Evolutionary conservation across 331 rosid species (phyloP).

Genomic region (Telfairia occidentalis): DNA sequence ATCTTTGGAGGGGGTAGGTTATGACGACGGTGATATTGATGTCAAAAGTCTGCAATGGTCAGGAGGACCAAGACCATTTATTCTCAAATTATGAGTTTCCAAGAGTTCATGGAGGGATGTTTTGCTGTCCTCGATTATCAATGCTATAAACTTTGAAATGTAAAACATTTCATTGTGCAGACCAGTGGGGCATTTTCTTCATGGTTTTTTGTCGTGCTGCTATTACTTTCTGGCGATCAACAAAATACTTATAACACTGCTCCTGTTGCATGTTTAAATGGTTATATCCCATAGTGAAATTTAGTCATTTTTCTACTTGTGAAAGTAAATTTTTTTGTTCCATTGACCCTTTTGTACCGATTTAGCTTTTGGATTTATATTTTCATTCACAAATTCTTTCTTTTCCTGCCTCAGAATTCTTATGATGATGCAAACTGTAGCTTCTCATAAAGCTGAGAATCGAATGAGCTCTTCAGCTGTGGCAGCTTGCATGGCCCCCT

Average conservation of each 20-base stretch:
- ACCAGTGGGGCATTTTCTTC: not conserved
- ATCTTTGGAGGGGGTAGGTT: not conserved
- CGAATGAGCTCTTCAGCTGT: constrained; percentile 98
- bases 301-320: not conserved
- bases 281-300: not conserved
- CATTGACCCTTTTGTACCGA: not conserved
- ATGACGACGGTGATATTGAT: not conserved
- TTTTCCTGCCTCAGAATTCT: constrained; percentile 48
- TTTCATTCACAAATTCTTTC: constrained; percentile 14
- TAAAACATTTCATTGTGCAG: not conserved
- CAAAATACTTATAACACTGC: not conserved
- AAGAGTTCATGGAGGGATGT: not conserved
- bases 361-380: not conserved
- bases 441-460: constrained; percentile 65
- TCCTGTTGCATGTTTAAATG: not conserved
- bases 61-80: not conserved
- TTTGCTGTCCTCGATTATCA: not conserved
- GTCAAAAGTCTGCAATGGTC: not conserved
- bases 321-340: not conserved
- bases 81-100: not conserved
- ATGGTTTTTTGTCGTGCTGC: not conserved
- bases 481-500: constrained; percentile 99
- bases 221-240: constrained; percentile 1
- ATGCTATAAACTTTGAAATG: not conserved
- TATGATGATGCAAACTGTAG: constrained; percentile 82